These are phyloP conservation scores for Spergularia marina DNA, from an alignment of 148 eudicot genomes.

Conservation along the genomic window DNA sequence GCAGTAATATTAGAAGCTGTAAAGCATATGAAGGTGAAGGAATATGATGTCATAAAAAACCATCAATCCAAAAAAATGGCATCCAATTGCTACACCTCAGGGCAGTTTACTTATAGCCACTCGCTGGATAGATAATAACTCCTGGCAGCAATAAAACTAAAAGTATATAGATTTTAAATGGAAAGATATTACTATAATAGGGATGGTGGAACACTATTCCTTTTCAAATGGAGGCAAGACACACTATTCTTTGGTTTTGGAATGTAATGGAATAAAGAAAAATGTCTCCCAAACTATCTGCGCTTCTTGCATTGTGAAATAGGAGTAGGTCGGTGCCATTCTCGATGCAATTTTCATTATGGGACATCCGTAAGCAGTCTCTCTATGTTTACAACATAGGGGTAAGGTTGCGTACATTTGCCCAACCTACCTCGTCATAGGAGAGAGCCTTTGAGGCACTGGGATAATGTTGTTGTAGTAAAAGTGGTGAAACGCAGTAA, in stretches of 20 bases:
- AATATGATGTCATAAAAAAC: not conserved
- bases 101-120: not conserved
- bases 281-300: too few species aligned
- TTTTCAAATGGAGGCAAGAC: not conserved
- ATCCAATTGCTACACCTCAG: not conserved
- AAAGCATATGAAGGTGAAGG: conserved; percentile 5
- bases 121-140: not conserved
- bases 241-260: not conserved
- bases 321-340: too few species aligned
- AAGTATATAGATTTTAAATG: not conserved
- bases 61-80: not conserved
- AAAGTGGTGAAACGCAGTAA: too few species aligned
- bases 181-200: not conserved
- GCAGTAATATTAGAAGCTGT: not conserved
- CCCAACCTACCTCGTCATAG: too few species aligned
- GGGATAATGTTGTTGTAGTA: too few species aligned
- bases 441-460: too few species aligned
- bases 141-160: not conserved
- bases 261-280: not conserved
- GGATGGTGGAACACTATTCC: not conserved
- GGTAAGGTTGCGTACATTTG: too few species aligned
- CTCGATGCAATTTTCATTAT: too few species aligned
- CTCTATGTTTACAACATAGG: too few species aligned
- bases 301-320: too few species aligned
- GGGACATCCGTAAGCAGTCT: too few species aligned